Evolutionary conservation across 371 early-diverging fungal species (phyloP).

Genomic region (Rhizopus microsporus): DNA sequence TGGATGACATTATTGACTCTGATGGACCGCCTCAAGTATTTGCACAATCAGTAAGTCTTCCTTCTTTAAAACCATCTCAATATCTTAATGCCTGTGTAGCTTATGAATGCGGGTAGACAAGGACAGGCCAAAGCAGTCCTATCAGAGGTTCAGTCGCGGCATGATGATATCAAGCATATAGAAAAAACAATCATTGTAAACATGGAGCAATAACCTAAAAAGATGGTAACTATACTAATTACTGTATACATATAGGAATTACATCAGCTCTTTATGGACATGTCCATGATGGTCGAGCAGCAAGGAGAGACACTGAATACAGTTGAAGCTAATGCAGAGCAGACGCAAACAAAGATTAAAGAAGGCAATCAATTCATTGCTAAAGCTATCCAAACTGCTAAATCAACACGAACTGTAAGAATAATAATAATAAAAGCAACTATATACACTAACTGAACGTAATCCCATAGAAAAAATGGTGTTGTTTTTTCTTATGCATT

Average conservation of each 20-base stretch:
- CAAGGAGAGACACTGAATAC: slow-evolving; percentile 72
- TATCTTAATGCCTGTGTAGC: neutral
- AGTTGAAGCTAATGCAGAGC: slow-evolving; percentile 65
- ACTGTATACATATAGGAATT: slow-evolving; percentile 56
- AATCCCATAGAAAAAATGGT: slow-evolving; percentile 52
- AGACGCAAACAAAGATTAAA: slow-evolving; percentile 61
- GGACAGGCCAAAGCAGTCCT: slow-evolving; percentile 77
- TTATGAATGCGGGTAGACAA: slow-evolving; percentile 64
- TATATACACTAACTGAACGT: neutral
- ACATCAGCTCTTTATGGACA: slow-evolving; percentile 83
- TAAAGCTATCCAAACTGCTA: slow-evolving; percentile 66
- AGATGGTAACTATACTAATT: neutral
- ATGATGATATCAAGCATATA: slow-evolving; percentile 80
- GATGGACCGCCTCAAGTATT: slow-evolving; percentile 73
- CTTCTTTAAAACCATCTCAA: neutral
- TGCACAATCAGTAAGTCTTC: slow-evolving; percentile 71
- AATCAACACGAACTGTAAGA: slow-evolving; percentile 58
- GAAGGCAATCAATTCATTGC: slow-evolving; percentile 65
- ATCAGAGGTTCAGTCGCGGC: slow-evolving; percentile 76
- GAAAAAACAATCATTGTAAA: slow-evolving; percentile 73
- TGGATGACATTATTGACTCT: slow-evolving; percentile 71
- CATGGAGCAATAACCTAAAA: neutral
- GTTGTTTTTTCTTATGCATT: slow-evolving; percentile 46
- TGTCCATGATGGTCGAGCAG: slow-evolving; percentile 78
- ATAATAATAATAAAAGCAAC: neutral